phyloP scores from a whole-genome alignment of 78 protist species.

The Guillardia theta region DNA sequence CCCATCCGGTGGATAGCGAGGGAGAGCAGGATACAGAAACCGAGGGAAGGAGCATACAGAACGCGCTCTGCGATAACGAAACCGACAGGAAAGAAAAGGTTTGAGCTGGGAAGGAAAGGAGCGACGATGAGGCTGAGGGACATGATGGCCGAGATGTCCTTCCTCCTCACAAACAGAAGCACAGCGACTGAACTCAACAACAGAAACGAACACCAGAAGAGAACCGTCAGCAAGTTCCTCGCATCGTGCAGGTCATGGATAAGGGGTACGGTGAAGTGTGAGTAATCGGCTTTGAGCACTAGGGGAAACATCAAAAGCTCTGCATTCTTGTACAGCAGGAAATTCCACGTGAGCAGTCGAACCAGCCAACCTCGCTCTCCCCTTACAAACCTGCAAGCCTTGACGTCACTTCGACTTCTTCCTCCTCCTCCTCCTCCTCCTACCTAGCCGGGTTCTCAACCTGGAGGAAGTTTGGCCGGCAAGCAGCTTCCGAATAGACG shows the following conservation, averaged over 20 bases:
- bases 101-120: not conserved
- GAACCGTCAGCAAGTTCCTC: not conserved
- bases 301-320: not conserved
- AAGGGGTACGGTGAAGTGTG: not conserved
- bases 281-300: not conserved
- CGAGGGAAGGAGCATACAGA: slow-evolving; percentile 31
- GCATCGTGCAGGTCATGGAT: not conserved
- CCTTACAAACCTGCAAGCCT: too few species aligned
- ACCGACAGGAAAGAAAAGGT: not conserved
- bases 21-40: slow-evolving; percentile 5
- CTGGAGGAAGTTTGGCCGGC: not conserved
- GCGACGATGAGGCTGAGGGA: not conserved
- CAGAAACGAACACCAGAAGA: not conserved
- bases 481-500: not conserved
- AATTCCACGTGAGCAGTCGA: not conserved
- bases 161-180: too few species aligned
- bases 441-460: not conserved
- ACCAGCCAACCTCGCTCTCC: too few species aligned
- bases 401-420: too few species aligned
- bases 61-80: not conserved
- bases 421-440: too few species aligned
- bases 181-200: too few species aligned
- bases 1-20: not conserved
- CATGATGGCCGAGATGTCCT: too few species aligned
- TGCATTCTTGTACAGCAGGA: not conserved